Percentiles rank a stretch among this genome's conserved stretches.
These are phyloP conservation scores for Diaporthe vaccinii DNA, from an alignment of 2,329 filamentous ascomycete species.

Conservation along the genomic window DNA sequence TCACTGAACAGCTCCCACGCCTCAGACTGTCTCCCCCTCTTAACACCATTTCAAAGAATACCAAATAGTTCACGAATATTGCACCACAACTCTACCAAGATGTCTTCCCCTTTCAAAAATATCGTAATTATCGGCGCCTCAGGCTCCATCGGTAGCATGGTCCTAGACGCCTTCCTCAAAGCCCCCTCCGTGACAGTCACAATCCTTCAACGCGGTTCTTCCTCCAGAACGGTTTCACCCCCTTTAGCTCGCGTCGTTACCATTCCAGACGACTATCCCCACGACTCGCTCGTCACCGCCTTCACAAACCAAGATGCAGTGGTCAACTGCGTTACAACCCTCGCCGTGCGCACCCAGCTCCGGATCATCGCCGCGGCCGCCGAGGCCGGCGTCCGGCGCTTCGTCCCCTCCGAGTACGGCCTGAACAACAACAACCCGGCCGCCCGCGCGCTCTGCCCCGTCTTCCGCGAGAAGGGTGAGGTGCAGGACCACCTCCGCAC, in stretches of 20 bases:
- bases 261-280: slow-evolving; percentile 48
- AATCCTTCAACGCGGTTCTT: slow-evolving; percentile 46
- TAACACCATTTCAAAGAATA: background rate
- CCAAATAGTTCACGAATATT: too few species aligned
- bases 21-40: background rate
- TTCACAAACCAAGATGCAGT: slow-evolving; percentile 48
- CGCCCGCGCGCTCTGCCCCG: slow-evolving; percentile 45
- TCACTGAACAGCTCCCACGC: background rate
- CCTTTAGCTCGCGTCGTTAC: slow-evolving; percentile 43
- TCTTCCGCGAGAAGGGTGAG: slow-evolving; percentile 48
- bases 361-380: slow-evolving; percentile 68
- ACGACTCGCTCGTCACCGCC: slow-evolving; percentile 43
- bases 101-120: slow-evolving; percentile 14
- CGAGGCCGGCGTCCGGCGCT: slow-evolving; percentile 66
- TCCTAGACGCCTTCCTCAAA: slow-evolving; percentile 12
- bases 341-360: slow-evolving; percentile 56
- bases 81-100: background rate
- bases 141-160: background rate
- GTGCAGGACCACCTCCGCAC: slow-evolving; percentile 47
- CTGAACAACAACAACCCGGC: slow-evolving; percentile 51
- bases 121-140: slow-evolving; percentile 12
- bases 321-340: slow-evolving; percentile 58
- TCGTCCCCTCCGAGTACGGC: slow-evolving; percentile 67
- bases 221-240: slow-evolving; percentile 43
- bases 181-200: background rate